Percentiles rank a stretch among this genome's conserved stretches.
Conservation (phyloP, 2,329 filamentous ascomycete species). For the Trichoderma koningiopsis region DNA sequence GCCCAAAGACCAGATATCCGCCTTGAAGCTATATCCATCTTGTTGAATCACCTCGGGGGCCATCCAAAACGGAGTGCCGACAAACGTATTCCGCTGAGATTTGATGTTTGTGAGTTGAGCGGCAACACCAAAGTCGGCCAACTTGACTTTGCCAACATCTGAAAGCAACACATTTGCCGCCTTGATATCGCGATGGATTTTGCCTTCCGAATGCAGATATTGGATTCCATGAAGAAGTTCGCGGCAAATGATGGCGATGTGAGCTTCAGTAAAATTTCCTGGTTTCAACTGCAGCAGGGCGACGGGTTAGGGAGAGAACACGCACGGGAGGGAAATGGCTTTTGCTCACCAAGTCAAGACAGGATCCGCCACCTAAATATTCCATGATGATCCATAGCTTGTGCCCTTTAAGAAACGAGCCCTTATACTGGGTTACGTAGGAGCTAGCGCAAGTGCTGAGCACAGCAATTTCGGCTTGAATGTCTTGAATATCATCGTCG, state of each 20-base stretch:
- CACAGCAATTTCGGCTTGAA: slow-evolving; percentile 95
- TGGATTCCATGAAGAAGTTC: slow-evolving; percentile 88
- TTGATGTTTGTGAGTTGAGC: slow-evolving; percentile 97
- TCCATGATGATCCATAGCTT: slow-evolving; percentile 99
- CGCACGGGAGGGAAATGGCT: neutral
- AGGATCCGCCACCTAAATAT: slow-evolving; percentile 91
- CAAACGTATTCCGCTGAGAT: slow-evolving; percentile 95
- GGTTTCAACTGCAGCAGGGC: slow-evolving; percentile 73
- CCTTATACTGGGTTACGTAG: slow-evolving; percentile 94
- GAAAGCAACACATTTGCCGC: slow-evolving; percentile 96
- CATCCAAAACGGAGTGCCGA: slow-evolving; percentile 98
- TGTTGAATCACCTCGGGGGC: slow-evolving; percentile 93
- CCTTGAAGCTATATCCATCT: slow-evolving; percentile 80
- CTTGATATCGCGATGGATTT: slow-evolving; percentile 96
- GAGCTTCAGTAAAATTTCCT: slow-evolving; percentile 80
- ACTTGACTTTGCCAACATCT: slow-evolving; percentile 85
- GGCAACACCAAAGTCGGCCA: slow-evolving; percentile 96
- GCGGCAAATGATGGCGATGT: slow-evolving; percentile 92
- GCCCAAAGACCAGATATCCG: slow-evolving; percentile 90
- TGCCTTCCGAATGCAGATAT: slow-evolving; percentile 90
- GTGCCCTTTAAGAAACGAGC: slow-evolving; percentile 91
- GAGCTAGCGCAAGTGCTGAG: slow-evolving; percentile 92
- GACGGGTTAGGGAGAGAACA: slow-evolving; percentile 21
- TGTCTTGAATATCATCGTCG: slow-evolving; percentile 97
- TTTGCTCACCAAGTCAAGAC: slow-evolving; percentile 77